Evolutionary conservation across 345 rosid species (phyloP), one percentile per base, ranked within the genome.

Genomic region (Boechera stricta): DNA sequence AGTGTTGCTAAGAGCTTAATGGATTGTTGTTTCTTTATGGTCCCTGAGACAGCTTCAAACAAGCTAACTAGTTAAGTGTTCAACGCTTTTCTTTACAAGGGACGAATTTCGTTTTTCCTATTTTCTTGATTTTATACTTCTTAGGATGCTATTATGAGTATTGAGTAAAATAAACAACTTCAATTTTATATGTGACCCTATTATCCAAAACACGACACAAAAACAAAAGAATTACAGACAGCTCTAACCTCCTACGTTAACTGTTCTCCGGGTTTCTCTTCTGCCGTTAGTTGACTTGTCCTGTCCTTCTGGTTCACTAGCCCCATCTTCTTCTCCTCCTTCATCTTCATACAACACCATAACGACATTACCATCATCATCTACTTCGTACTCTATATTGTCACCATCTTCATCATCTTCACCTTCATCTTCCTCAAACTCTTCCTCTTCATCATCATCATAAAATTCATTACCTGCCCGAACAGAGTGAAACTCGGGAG

Each of bases 401-500:
- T 67, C 79, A 53, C 35, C 82, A 3, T 52, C 54, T 49, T 84
- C 82, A 5, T 71, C 78, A 8, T 76, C 88, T 9, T 24, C 64
- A 7, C 72, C 86, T 9, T 38, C 64, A 33, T 83, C 82, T 5
- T 74, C 79, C 4, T 82, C 88, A 48, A 75, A 60, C 48, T 78
- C 91, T 11, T 78, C 91, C 52, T 47, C 91, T 2, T 82, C 81
- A n/a, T 77, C 86, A 2, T 81, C 87, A 13, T 81, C 89, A 29
- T 82, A 87, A 5, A 84, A 91, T n/a, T 87, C 90, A 16, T 82
- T 44, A 49, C 85, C 82, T 11, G 79, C 87, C 4, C 79, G 82
- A 59, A 90, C 67, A 36, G 87, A 80, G 81, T 83, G 87, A 85
- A 88, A 92, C 69, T 94, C 97, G 0, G 89, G 97, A 28, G 98